These are phyloP conservation scores for Achaetomium macrosporum DNA, from an alignment of 2,329 filamentous ascomycete species.

Conservation along the genomic window DNA sequence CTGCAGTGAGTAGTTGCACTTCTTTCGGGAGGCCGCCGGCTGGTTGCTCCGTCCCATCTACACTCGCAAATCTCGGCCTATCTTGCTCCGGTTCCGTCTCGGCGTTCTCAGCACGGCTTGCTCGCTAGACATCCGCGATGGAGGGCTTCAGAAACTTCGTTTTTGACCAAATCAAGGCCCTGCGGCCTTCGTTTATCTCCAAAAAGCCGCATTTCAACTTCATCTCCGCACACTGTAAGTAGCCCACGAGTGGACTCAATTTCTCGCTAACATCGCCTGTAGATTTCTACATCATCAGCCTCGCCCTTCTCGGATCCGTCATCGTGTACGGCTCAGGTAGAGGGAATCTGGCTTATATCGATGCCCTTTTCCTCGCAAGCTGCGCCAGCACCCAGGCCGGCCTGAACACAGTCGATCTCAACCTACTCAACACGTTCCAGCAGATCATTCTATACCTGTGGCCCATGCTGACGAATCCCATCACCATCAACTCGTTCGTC, in stretches of 20 bases:
- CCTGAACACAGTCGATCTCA: constrained; percentile 72
- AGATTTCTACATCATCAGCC: constrained; percentile 77
- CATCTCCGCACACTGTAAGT: constrained; percentile 71
- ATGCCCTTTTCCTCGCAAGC: constrained; percentile 82
- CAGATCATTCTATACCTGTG: constrained; percentile 68
- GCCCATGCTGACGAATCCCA: constrained; percentile 71
- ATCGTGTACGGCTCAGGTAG: constrained; percentile 60
- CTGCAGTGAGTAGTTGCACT: not conserved
- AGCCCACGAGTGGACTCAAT: not conserved
- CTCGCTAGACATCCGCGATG: constrained; percentile 9
- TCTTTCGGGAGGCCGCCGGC: not conserved
- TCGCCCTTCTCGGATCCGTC: constrained; percentile 68
- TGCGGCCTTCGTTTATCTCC: constrained; percentile 53
- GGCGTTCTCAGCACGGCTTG: not conserved
- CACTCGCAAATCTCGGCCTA: too few relatives aligned
- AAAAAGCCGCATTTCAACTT: constrained; percentile 70
- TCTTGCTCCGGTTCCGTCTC: not conserved
- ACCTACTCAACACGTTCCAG: constrained; percentile 63
- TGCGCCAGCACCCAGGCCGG: constrained; percentile 89
- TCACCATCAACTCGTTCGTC: constrained; percentile 76
- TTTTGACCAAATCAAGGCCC: constrained; percentile 37
- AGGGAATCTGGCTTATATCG: constrained; percentile 66
- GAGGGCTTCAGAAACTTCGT: constrained; percentile 10
- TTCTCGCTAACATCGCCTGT: constrained; percentile 1
- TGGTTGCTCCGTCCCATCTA: too few relatives aligned